A percentile compares a stretch with the other conserved stretches of the same genome.
Evolutionary conservation across 169 alveolate species (phyloP).

Genomic region (Plasmodium inui): DNA sequence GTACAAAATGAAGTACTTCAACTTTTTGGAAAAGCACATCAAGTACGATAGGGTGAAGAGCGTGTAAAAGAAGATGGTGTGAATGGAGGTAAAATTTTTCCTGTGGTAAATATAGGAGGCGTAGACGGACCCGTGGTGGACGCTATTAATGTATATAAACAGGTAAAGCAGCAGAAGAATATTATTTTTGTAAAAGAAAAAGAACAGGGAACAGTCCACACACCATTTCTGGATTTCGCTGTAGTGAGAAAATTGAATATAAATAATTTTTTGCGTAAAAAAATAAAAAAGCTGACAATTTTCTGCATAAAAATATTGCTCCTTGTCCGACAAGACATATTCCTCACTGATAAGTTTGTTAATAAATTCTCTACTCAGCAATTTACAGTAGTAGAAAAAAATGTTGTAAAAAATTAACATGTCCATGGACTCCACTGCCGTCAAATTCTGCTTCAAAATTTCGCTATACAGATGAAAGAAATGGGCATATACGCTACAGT

Average conservation of each 20-base stretch:
- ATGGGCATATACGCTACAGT: constrained; percentile 72
- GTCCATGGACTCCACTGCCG: constrained; percentile 68
- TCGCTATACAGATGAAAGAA: constrained; percentile 73
- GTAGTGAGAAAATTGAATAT: constrained; percentile 75
- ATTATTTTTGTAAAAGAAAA: constrained; percentile 69
- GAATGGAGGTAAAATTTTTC: constrained; percentile 29
- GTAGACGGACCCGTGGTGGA: constrained; percentile 73
- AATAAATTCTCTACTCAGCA: constrained; percentile 53
- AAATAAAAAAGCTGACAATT: constrained; percentile 28
- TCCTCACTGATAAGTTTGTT: constrained; percentile 30
- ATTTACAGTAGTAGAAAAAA: constrained; percentile 51
- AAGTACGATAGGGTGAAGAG: constrained; percentile 57
- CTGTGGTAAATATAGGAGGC: constrained; percentile 69
- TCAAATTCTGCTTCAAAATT: constrained; percentile 42
- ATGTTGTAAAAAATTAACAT: constrained; percentile 72
- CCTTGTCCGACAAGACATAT: constrained; percentile 29
- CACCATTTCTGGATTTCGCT: constrained; percentile 76
- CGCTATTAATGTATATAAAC: constrained; percentile 57
- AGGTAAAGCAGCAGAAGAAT: constrained; percentile 41
- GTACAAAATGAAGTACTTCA: constrained; percentile 66
- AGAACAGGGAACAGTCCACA: constrained; percentile 71
- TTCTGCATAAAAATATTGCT: constrained; percentile 71
- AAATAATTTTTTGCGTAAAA: constrained; percentile 74
- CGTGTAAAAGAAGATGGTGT: constrained; percentile 63
- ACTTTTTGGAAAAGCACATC: constrained; percentile 66